A percentile compares a stretch with the other conserved stretches of the same genome.
Conservation (phyloP, 2,329 filamentous ascomycete genomes). For the Monosporascus sp. region DNA sequence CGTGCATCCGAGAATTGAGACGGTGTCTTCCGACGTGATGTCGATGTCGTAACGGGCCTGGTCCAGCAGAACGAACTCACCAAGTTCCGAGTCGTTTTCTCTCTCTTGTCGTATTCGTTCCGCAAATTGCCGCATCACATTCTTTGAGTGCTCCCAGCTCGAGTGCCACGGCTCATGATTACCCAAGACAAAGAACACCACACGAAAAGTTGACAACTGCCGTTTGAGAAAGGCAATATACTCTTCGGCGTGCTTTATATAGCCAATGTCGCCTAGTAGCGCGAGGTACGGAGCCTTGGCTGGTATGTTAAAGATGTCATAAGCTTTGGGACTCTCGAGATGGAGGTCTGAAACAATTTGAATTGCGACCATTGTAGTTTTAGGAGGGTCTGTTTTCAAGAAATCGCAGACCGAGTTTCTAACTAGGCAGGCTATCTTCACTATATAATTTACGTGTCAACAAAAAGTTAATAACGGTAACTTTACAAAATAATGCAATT, state of each 20-base stretch:
- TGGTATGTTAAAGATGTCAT: conserved; percentile 44
- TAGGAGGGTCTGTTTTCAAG: no score
- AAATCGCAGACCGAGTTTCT: no score
- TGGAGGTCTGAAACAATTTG: conserved; percentile 56
- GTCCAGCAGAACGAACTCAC: conserved; percentile 36
- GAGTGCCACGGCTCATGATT: conserved; percentile 52
- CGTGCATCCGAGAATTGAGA: conserved; percentile 41
- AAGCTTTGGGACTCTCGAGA: conserved; percentile 43
- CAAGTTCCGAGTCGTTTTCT: conserved; percentile 14
- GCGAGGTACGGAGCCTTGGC: conserved; percentile 46
- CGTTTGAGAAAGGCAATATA: conserved; percentile 40
- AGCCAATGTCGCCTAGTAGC: conserved; percentile 53
- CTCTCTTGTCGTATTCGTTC: conserved; percentile 16
- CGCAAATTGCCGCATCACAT: conserved; percentile 27
- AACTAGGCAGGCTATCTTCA: no score
- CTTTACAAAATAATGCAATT: no score
- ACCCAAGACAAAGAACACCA: conserved; percentile 47
- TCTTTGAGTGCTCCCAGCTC: conserved; percentile 28
- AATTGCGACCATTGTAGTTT: conserved; percentile 20
- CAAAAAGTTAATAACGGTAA: no score
- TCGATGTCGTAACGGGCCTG: conserved; percentile 27
- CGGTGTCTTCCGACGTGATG: conserved; percentile 22
- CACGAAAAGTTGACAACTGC: conserved; percentile 43
- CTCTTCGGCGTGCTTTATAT: conserved; percentile 33
- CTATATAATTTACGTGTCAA: no score